Evolutionary conservation across 129 eudicot species (phyloP).

Genomic region (Chrysanthemum seticuspe): DNA sequence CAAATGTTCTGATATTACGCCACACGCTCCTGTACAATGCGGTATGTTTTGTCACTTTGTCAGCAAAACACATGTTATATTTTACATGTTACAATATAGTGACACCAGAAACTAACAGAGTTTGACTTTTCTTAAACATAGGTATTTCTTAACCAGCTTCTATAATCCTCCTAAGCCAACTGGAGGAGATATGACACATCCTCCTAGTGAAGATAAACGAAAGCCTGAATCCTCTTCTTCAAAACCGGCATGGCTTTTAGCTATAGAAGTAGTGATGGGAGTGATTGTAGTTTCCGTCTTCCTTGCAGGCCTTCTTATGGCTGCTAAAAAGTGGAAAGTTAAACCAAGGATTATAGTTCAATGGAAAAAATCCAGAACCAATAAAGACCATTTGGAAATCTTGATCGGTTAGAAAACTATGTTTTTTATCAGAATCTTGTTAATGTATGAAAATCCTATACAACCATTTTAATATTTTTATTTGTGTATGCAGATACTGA

Average conservation of each 20-base stretch:
- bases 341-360: constrained; percentile 49
- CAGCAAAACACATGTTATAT: not conserved
- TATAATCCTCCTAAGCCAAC: constrained; percentile 37
- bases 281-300: constrained; percentile 59
- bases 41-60: constrained; percentile 48
- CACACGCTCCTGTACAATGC: constrained; percentile 49
- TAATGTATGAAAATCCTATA: not conserved
- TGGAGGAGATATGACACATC: constrained; percentile 34
- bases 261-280: constrained; percentile 77
- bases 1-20: too few relatives aligned
- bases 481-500: constrained; percentile 52
- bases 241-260: constrained; percentile 67
- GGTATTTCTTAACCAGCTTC: constrained; percentile 37
- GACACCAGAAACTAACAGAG: not conserved
- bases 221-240: constrained; percentile 37
- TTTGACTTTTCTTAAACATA: constrained; percentile 12
- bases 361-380: constrained; percentile 66
- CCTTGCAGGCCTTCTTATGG: constrained; percentile 43
- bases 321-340: constrained; percentile 50
- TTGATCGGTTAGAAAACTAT: constrained; percentile 46
- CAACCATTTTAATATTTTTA: not conserved
- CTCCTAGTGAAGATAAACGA: constrained; percentile 43
- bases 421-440: not conserved
- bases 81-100: not conserved
- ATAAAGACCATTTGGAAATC: constrained; percentile 50